Conservation (phyloP, 805 yeast species). For the Myxozyma lipomycoides region DNA sequence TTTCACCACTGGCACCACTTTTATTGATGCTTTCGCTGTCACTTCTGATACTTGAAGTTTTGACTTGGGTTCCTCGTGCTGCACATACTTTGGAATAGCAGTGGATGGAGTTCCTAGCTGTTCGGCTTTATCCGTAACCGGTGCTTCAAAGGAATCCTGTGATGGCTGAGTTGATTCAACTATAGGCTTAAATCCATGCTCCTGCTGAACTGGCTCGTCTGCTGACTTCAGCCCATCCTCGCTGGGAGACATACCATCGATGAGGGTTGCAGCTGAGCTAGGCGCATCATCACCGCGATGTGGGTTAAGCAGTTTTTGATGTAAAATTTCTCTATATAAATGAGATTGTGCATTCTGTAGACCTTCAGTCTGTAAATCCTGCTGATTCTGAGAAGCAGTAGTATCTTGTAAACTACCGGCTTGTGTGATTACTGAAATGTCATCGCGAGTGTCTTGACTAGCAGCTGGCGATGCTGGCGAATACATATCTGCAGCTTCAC, state of each 20-base stretch:
- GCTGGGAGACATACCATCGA: neutral
- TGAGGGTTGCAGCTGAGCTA: neutral
- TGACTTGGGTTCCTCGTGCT: no score
- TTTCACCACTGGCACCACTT: no score
- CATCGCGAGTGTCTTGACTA: conserved; percentile 1
- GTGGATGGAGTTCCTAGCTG: no score
- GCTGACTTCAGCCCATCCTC: no score
- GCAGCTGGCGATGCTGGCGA: neutral
- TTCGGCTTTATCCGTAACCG: no score
- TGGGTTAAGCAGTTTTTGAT: conserved; percentile 14
- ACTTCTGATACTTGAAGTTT: no score
- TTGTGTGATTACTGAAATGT: conserved; percentile 18
- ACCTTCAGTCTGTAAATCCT: conserved; percentile 10
- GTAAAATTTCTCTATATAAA: conserved; percentile 20
- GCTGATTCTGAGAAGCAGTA: neutral
- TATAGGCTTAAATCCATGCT: no score
- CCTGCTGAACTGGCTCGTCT: no score
- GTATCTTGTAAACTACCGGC: conserved; percentile 18
- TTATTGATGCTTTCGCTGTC: no score
- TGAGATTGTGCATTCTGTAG: conserved; percentile 16
- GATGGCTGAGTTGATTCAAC: no score
- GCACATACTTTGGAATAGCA: no score
- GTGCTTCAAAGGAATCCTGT: no score
- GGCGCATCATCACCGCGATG: neutral
- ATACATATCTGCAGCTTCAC: conserved; percentile 1